phyloP scores from a whole-genome alignment of 306 rosid genomes.

The Ceratonia siliqua region DNA sequence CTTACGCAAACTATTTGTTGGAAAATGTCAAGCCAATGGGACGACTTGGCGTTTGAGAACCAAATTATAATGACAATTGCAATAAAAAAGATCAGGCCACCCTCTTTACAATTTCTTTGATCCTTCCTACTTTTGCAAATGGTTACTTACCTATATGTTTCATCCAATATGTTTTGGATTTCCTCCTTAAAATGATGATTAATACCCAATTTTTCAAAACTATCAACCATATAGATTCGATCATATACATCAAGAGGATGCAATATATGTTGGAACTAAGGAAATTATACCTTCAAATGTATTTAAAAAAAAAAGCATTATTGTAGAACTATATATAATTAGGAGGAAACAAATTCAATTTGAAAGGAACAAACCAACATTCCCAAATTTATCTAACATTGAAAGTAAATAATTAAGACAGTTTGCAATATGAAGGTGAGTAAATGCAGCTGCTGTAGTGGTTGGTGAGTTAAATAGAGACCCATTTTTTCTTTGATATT shows the following conservation, averaged over 20 bases:
- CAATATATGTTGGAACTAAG: no score
- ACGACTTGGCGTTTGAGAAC: no score
- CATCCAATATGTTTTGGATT: conserved; percentile 63
- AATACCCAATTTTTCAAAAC: conserved; percentile 76
- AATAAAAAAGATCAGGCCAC: no score
- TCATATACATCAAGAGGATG: no score
- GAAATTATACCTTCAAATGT: no score
- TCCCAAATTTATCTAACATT: conserved; percentile 49
- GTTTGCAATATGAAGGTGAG: conserved; percentile 38
- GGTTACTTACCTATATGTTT: conserved; percentile 58
- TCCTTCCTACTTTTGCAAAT: not conserved
- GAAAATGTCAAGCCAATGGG: not conserved
- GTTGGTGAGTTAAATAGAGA: conserved; percentile 61
- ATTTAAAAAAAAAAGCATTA: no score
- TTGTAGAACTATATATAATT: no score
- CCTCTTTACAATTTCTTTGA: no score
- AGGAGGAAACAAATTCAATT: no score
- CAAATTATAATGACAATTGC: no score
- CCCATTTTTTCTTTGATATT: conserved; percentile 63
- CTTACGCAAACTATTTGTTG: conserved; percentile 57
- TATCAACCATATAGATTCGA: no score
- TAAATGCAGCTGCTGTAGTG: conserved; percentile 52
- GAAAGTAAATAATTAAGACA: conserved; percentile 47
- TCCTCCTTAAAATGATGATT: conserved; percentile 65
- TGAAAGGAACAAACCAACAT: conserved; percentile 50